Conservation (phyloP, 495 filamentous ascomycete genomes). For the Saxophila tyrrhenica region DNA sequence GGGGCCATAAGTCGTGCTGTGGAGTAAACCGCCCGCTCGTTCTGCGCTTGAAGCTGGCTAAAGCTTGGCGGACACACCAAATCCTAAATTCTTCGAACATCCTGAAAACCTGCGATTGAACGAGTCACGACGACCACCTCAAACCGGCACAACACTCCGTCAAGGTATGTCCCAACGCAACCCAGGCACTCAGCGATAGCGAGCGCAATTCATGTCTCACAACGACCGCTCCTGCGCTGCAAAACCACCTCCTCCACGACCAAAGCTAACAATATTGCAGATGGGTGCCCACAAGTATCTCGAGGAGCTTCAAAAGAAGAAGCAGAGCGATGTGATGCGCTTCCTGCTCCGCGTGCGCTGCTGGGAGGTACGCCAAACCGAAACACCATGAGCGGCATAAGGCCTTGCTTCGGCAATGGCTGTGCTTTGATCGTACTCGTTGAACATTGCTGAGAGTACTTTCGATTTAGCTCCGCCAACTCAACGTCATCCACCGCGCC, state of each 20-base stretch:
- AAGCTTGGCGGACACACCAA: not conserved
- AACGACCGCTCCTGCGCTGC: no score
- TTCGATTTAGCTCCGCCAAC: slow-evolving; percentile 97
- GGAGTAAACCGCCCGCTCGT: no score
- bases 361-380: slow-evolving; percentile 89
- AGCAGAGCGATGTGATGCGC: slow-evolving; percentile 98
- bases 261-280: slow-evolving; percentile 15
- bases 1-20: no score
- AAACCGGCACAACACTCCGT: not conserved
- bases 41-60: no score
- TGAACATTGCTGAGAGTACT: slow-evolving; percentile 99
- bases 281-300: slow-evolving; percentile 75
- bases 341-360: slow-evolving; percentile 99
- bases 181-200: not conserved
- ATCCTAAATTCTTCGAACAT: not conserved
- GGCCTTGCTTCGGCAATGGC: slow-evolving; percentile 7
- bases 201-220: no score
- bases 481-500: slow-evolving; percentile 98
- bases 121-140: not conserved
- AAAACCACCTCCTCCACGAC: no score
- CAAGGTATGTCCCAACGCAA: not conserved
- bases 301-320: slow-evolving; percentile 99
- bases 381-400: slow-evolving; percentile 24
- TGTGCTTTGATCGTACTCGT: slow-evolving; percentile 91
- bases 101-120: not conserved